Evolutionary conservation across 2,329 filamentous ascomycete species (phyloP), one percentile per base, ranked within the genome.

Genomic region (Shiraia sp.): DNA sequence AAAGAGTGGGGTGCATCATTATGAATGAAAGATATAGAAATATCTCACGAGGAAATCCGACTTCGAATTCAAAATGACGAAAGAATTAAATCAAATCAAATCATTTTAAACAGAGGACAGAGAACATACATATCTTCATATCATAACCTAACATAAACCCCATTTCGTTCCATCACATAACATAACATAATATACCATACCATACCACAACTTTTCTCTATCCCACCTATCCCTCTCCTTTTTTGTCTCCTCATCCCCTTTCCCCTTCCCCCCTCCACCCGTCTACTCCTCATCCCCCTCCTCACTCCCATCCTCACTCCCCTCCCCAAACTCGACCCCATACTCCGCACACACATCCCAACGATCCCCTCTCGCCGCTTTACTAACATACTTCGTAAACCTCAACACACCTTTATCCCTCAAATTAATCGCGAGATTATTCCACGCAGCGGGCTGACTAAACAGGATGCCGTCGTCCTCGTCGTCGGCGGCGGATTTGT

Each of bases 311-410:
- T 75, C 75, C 10, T 79, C 79, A n/a, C n/a, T n/a, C n/a, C n/a
- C n/a, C n/a, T n/a, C n/a, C 10, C 74, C 76, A 51, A 79, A 79
- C 36, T 78, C 77, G 10, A 96, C 85, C 16, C 86, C 88, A 67
- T 88, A 89, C 24, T 83, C 83, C 1, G 84, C 93, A 32, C 83
- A 86, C 35, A 97, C 78, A 72, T 99, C 93, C 90, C 91, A 97
- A 30, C 93, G 79, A 71, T 97, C 93, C 1, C 93, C 93, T 62
- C 82, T 82, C 6, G 93, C 93, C 36, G 79, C 81, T 45, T 78
- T 78, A 70, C 87, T 95, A 15, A 99, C 87, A 68, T 97, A 99
- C 76, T 97, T 99, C 61, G 97, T 90, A 66, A 99, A 99, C 67
- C 89, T 86, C 63, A 99, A 76, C 10, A 87, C 86, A 10, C 89